Base-by-base conservation (phyloP, 129 eudicot genomes). In the Deinandra increscens region DNA sequence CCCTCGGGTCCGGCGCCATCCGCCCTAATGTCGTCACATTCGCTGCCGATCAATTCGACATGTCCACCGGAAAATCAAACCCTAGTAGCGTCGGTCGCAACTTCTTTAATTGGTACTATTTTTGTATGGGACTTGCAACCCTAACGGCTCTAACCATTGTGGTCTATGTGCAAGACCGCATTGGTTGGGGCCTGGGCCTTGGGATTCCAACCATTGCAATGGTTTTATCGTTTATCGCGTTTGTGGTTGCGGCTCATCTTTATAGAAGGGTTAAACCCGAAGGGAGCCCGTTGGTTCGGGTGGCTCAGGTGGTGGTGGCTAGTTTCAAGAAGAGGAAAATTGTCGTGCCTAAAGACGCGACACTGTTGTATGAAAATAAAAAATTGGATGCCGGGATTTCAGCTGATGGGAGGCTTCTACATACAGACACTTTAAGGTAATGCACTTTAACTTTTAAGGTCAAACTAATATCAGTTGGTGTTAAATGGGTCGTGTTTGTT, bases 31-130 rank as follows among this genome's bases (percentile, higher is more conserved):
- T 92, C 0, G 89, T 89, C 42, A 92, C 98, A 3, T 92, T 92
- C 49, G 98, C 98, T 1, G 98, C 98, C 3, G 96, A 92, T 43
- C 98, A 92, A 6, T 78, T 92, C 6, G 98, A 89, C 81, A 92
- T 92, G 98, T 56, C 75, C 67, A 88, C 85, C 23, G 59, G 82
- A 4, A 82, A 87, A 64, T 61, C 80, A 9, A 89, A 85, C 60
- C 72, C 86, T 3, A 67, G 82, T 31, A 78, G 77, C 11, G 68
- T 66, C 68, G 76, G 80, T 14, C 91, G 98, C 76, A 92, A 89
- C 44, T 92, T 89, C 81, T 92, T 88, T 78, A 92, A 92, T 29
- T 92, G 85, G 95, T 92, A 86, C 79, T 92, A 82, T 50, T 89
- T 89, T 69, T 82, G 95, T 70, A 84, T 89, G 95, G 96, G 86